Evolutionary conservation across 2,329 filamentous ascomycete species (phyloP).

Genomic region (Phialophora expanda): DNA sequence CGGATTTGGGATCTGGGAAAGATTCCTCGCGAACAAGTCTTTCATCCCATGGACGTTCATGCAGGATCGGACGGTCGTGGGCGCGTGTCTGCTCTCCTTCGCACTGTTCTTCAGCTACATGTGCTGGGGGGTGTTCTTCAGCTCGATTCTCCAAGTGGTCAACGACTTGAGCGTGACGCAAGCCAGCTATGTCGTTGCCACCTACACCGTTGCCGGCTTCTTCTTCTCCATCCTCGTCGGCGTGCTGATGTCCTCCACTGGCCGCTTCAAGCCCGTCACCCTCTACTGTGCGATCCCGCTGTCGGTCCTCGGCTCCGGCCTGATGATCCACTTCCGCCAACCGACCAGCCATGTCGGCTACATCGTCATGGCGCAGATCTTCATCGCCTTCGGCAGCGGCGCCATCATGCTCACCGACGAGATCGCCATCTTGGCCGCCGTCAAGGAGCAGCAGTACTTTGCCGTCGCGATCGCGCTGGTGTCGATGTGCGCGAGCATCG

Average conservation of each 20-base stretch:
- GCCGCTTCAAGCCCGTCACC: constrained; percentile 58
- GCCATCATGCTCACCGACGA: constrained; percentile 58
- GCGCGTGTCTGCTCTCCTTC: constrained; percentile 25
- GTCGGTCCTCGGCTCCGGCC: constrained; percentile 55
- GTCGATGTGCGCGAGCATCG: constrained; percentile 58
- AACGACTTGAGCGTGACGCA: constrained; percentile 48
- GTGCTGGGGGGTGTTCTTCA: constrained; percentile 42
- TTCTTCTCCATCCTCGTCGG: constrained; percentile 59
- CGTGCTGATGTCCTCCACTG: constrained; percentile 53
- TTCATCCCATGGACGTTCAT: constrained; percentile 60
- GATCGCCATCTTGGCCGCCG: constrained; percentile 58
- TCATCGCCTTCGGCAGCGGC: constrained; percentile 58
- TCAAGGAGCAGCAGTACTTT: background rate
- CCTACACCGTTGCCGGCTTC: constrained; percentile 56
- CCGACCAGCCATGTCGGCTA: constrained; percentile 55
- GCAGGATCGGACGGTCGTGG: constrained; percentile 33
- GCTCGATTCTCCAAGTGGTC: constrained; percentile 44
- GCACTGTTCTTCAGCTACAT: constrained; percentile 40
- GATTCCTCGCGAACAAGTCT: constrained; percentile 54
- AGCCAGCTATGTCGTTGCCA: constrained; percentile 54
- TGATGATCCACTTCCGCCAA: constrained; percentile 61
- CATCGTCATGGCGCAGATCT: constrained; percentile 60
- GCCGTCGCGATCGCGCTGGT: background rate
- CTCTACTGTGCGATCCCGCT: constrained; percentile 57
- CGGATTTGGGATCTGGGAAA: constrained; percentile 62